These are phyloP conservation scores for Phytophthora foliorum DNA, from an alignment of 352 stramenopile species.

Conservation along the genomic window DNA sequence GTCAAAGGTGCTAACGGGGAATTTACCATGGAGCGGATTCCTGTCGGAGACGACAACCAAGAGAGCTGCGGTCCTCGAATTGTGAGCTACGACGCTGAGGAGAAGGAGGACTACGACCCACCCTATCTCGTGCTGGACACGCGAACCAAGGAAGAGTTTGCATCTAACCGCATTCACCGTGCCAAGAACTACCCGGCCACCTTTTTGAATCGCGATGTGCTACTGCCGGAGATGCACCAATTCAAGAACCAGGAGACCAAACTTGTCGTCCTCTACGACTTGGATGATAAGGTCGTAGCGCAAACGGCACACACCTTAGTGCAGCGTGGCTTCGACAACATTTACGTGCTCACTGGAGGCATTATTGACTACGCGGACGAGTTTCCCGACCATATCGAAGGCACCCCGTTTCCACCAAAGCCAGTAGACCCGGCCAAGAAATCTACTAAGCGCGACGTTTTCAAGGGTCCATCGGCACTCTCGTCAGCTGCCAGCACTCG, in stretches of 20 bases:
- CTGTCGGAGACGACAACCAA: constrained; percentile 47
- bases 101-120: constrained; percentile 80
- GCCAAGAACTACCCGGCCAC: constrained; percentile 70
- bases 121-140: constrained; percentile 84
- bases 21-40: constrained; percentile 77
- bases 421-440: constrained; percentile 67
- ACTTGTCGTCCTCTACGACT: constrained; percentile 83
- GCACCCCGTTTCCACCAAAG: constrained; percentile 61
- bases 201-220: constrained; percentile 68
- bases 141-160: constrained; percentile 74
- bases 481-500: constrained; percentile 50
- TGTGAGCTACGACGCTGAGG: constrained; percentile 82
- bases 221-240: constrained; percentile 80
- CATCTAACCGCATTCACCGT: constrained; percentile 73
- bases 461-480: constrained; percentile 47
- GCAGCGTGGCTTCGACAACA: constrained; percentile 87
- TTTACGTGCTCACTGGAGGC: constrained; percentile 81
- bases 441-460: constrained; percentile 55
- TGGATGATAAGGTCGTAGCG: constrained; percentile 71
- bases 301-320: constrained; percentile 77
- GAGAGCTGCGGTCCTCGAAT: constrained; percentile 60
- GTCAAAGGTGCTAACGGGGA: constrained; percentile 73
- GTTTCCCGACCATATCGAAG: constrained; percentile 76
- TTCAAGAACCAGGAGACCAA: constrained; percentile 85
- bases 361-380: constrained; percentile 73